Percentiles rank a stretch among this genome's conserved stretches.
Evolutionary conservation across 1,284 basidiomycete genomes (phyloP).

Genomic region (Volvariella surrecta): DNA sequence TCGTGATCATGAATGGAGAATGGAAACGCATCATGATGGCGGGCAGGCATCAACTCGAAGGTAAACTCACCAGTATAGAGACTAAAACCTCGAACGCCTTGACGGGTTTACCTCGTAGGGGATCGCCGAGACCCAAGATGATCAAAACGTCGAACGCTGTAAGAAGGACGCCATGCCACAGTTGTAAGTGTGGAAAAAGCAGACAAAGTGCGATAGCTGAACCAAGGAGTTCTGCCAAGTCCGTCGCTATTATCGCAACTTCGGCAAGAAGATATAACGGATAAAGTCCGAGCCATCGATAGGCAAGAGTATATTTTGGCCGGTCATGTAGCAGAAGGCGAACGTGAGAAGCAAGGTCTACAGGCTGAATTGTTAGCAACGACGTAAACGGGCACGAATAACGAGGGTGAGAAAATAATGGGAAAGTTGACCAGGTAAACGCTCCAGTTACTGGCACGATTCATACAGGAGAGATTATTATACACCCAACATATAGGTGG

Average conservation of each 20-base stretch:
- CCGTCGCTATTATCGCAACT: constrained; percentile 80
- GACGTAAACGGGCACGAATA: not conserved
- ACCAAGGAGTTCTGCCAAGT: constrained; percentile 73
- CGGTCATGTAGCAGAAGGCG: constrained; percentile 64
- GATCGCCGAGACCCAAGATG: constrained; percentile 57
- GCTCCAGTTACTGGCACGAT: no score
- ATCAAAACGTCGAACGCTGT: constrained; percentile 82
- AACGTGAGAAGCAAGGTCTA: constrained; percentile 69
- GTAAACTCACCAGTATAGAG: constrained; percentile 50
- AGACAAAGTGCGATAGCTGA: constrained; percentile 59
- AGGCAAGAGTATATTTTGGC: constrained; percentile 49
- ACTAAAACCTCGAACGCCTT: constrained; percentile 79
- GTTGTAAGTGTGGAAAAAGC: constrained; percentile 72
- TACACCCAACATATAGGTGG: no score
- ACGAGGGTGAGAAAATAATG: not conserved
- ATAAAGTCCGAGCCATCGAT: constrained; percentile 61
- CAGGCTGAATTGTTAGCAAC: not conserved
- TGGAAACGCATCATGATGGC: no score
- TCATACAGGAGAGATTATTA: no score
- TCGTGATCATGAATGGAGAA: not conserved
- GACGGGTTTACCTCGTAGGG: constrained; percentile 48
- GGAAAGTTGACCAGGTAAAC: not conserved
- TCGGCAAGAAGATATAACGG: constrained; percentile 67
- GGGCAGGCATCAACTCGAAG: not conserved
- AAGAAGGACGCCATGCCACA: constrained; percentile 79